Percentiles rank a stretch among this genome's conserved stretches.
These are phyloP conservation scores for Sporothrix phasma DNA, from an alignment of 2,329 filamentous ascomycete genomes.

Conservation along the genomic window DNA sequence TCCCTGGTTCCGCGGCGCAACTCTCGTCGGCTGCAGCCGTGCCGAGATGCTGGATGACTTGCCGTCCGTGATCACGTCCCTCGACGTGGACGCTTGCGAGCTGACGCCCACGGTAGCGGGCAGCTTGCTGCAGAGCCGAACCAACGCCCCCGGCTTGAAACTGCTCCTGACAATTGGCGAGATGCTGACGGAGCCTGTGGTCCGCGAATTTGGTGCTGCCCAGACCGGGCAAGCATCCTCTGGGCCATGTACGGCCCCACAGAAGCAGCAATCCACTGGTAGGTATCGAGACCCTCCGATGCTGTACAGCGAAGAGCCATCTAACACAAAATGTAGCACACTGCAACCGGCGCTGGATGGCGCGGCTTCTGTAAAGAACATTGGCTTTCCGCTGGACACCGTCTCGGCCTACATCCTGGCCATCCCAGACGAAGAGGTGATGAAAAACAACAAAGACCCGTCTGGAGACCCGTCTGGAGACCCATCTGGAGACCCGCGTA, in stretches of 20 bases:
- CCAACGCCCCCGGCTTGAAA: constrained; percentile 56
- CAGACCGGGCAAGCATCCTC: constrained; percentile 50
- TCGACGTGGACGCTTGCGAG: constrained; percentile 74
- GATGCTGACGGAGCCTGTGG: constrained; percentile 71
- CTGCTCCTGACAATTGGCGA: constrained; percentile 82
- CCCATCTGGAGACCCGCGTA: constrained; percentile 1
- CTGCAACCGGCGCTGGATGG: constrained; percentile 54
- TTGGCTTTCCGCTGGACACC: constrained; percentile 69
- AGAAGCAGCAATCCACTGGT: constrained; percentile 81
- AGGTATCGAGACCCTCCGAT: not conserved
- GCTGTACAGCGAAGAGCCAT: not conserved
- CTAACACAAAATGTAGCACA: constrained; percentile 40
- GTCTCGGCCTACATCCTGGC: constrained; percentile 66
- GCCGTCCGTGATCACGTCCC: constrained; percentile 50
- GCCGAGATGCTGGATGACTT: constrained; percentile 65
- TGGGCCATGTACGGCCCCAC: constrained; percentile 95
- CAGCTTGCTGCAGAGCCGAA: constrained; percentile 59
- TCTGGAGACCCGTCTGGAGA: constrained; percentile 1
- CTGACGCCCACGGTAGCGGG: constrained; percentile 80
- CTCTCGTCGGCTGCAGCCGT: constrained; percentile 62
- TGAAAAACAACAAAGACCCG: not conserved
- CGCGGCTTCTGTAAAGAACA: constrained; percentile 51
- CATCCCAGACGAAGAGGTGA: constrained; percentile 27
- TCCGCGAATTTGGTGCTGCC: constrained; percentile 65
- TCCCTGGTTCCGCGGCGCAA: constrained; percentile 62